A percentile compares a stretch with the other conserved stretches of the same genome.
phyloP scores from a whole-genome alignment of 2,329 filamentous ascomycete species.

The Trichoderma sp. region DNA sequence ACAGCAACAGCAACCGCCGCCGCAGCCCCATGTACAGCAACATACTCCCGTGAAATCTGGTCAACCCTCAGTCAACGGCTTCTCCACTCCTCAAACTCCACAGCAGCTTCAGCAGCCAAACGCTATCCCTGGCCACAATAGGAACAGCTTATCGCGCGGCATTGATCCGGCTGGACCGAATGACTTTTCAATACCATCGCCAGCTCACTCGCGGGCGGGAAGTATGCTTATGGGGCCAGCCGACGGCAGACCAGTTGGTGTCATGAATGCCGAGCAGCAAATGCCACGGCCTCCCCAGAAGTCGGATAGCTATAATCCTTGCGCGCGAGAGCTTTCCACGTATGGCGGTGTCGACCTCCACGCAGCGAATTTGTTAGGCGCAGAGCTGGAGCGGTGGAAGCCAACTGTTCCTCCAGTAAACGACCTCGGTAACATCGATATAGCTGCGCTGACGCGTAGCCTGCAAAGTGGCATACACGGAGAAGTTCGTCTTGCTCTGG shows the following conservation, averaged over 20 bases:
- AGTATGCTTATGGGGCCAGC: conserved; percentile 44
- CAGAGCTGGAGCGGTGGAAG: conserved; percentile 66
- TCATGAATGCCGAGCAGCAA: conserved; percentile 31
- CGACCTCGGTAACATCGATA: conserved; percentile 86
- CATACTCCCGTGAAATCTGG: conserved; percentile 46
- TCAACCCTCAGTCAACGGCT: conserved; percentile 41
- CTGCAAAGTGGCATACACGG: conserved; percentile 86
- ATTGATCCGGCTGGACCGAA: conserved; percentile 43
- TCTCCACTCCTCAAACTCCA: conserved; percentile 36
- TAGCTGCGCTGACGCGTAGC: conserved; percentile 85
- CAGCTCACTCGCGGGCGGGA: conserved; percentile 44
- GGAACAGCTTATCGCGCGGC: conserved; percentile 43
- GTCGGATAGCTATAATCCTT: conserved; percentile 57
- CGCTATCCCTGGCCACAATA: conserved; percentile 2
- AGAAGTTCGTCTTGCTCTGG: conserved; percentile 87
- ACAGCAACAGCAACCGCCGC: neutral
- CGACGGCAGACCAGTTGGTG: conserved; percentile 33
- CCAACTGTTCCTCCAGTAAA: conserved; percentile 73
- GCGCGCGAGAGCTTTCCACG: conserved; percentile 54
- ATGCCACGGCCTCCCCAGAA: conserved; percentile 45
- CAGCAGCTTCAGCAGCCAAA: conserved; percentile 25
- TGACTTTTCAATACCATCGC: conserved; percentile 50
- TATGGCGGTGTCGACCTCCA: conserved; percentile 74
- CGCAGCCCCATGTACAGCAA: conserved; percentile 31
- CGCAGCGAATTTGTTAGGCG: conserved; percentile 63